phyloP scores from a whole-genome alignment of 192 early-diverging fungal species.

The Geranomyces michiganensis region DNA sequence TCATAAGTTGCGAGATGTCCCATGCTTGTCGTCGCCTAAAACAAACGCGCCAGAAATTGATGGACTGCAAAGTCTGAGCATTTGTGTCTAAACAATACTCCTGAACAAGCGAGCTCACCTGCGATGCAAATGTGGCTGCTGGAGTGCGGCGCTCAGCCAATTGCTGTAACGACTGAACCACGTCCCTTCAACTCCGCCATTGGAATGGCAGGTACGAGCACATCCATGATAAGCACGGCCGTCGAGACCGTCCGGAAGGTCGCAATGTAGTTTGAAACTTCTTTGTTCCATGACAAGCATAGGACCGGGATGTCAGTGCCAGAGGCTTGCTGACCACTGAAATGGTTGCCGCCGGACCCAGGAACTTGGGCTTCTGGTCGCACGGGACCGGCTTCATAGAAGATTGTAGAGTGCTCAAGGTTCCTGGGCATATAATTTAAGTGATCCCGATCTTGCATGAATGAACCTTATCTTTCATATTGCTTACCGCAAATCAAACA shows the following conservation, averaged over 20 bases:
- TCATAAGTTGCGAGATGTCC: conserved; percentile 65
- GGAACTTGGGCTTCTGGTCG: conserved; percentile 14
- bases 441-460: background rate
- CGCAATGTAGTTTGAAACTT: conserved; percentile 89
- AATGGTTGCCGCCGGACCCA: conserved; percentile 36
- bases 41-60: too few species aligned
- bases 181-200: conserved; percentile 83
- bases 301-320: conserved; percentile 60
- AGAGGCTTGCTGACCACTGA: conserved; percentile 5
- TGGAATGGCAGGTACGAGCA: conserved; percentile 85
- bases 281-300: conserved; percentile 84
- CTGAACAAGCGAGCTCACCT: conserved; percentile 61
- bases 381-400: conserved; percentile 84
- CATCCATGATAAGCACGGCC: conserved; percentile 86
- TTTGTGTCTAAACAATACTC: background rate
- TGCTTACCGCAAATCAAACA: conserved; percentile 89
- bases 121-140: conserved; percentile 81
- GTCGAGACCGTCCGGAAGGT: conserved; percentile 86
- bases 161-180: conserved; percentile 73
- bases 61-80: conserved; percentile 9
- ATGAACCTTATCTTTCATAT: background rate
- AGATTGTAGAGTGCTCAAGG: conserved; percentile 95
- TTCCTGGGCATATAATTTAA: conserved; percentile 49
- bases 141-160: conserved; percentile 87
- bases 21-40: conserved; percentile 94